Conservation (phyloP, 1,139 yeast genomes). For the Neolecta irregularis region DNA sequence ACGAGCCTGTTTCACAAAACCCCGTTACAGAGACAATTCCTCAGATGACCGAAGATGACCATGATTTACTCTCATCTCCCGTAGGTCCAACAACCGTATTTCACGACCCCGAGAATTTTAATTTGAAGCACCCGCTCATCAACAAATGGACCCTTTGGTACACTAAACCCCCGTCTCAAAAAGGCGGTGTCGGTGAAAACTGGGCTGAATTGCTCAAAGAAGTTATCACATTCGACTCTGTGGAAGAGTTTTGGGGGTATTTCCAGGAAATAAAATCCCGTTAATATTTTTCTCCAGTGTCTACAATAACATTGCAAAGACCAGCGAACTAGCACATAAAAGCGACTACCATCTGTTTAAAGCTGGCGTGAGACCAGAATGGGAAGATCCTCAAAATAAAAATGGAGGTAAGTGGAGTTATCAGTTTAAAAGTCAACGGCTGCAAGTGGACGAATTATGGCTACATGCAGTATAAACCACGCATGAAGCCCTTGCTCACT, state of each 20-base stretch:
- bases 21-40: too few species aligned
- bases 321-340: constrained; percentile 76
- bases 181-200: constrained; percentile 36
- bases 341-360: constrained; percentile 94
- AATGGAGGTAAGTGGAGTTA: constrained; percentile 93
- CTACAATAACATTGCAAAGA: constrained; percentile 84
- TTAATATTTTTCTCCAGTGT: constrained; percentile 25
- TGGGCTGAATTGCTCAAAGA: constrained; percentile 93
- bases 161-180: constrained; percentile 62
- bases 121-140: constrained; percentile 80
- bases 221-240: constrained; percentile 78
- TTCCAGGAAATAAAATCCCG: too few species aligned
- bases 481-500: neutral
- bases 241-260: constrained; percentile 94
- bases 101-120: constrained; percentile 52
- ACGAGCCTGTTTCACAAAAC: too few species aligned
- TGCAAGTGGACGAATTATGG: constrained; percentile 81
- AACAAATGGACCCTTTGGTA: constrained; percentile 96
- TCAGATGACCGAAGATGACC: too few species aligned
- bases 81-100: constrained; percentile 42
- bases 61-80: too few species aligned
- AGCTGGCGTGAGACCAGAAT: constrained; percentile 90
- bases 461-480: constrained; percentile 24
- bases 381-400: constrained; percentile 86
- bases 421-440: constrained; percentile 50